Evolutionary conservation across 2,329 filamentous ascomycete genomes (phyloP), one percentile per base, ranked within the genome.

Genomic region (Apiospora rasikravindrae): DNA sequence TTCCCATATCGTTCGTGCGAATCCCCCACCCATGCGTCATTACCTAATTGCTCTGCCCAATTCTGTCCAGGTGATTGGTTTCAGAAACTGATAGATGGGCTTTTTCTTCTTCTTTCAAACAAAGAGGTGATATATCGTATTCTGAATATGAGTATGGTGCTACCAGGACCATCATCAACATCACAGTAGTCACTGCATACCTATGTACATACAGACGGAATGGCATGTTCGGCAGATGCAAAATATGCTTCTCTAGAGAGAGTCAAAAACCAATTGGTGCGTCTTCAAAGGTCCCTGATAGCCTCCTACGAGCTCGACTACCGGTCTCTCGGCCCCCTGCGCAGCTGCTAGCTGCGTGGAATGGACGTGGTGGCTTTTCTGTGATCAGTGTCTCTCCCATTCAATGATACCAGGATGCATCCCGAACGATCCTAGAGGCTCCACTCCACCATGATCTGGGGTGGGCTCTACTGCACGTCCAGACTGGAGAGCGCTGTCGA

Each of bases 1-100:
- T 53, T 14, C n/a, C 19, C 40, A 14, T 67, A 67, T 47, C 67
- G 67, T 53, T 53, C 29, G 44, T 69, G 67, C 67, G 29, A 26
- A 1, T 22, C 33, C 44, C 67, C 45, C 66, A 33, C 42, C 66
- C 45, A 69, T 37, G 67, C 67, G 67, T 69, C 67, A 69, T 69
- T 19, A 33, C 19, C 51, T 29, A 57, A 16, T 5, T 37, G 8
- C 33, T 14, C 24, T 8, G 45, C 14, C 24, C 24, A 3, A 40
- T 51, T 24, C 67, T 37, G 67, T n/a, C 24, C 67, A 33, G 67
- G 24, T 69, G 67, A 51, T 40, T 8, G 45, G 40, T 40, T 26
- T 44, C 61, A 40, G 33, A 67, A 67, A 13, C 40, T 24, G 64
- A 67, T 44, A n/a, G n/a, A 42, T 24, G 33, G 40, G n/a, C n/a